Base-by-base conservation (phyloP, 2,329 filamentous ascomycete genomes). In the Apiospora hydei region DNA sequence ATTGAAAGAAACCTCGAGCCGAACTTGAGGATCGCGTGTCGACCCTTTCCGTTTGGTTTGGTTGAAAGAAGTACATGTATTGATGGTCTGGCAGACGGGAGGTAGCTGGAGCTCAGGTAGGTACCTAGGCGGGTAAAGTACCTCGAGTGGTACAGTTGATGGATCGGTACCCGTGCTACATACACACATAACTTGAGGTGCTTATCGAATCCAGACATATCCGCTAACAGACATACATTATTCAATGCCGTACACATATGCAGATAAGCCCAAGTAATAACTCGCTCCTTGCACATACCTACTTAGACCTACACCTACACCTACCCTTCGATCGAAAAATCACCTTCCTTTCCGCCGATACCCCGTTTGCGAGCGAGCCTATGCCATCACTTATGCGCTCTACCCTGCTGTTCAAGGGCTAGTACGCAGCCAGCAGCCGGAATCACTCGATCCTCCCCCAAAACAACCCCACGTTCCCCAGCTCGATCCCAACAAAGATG, bases 1-100 rank as follows among this genome's bases (percentile, higher is more conserved):
- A 18, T 64, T 64, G 57, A 64, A 41, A 64, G 57, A 38, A 61
- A 38, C 30, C 57, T 11, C 30, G n/a, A 64, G 30, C 57, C 38
- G 57, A 64, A 64, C 6, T 34, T 38, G 34, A 64, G 57, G 38
- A 34, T 64, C 34, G 57, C 57, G 57, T 21, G 57, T 64, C 57
- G 18, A 41, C 57, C 57, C 21, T 64, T 64, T 34, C 57, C 41
- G 57, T n/a, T 64, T 30, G 26, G 26, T 30, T 30, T 64, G 34
- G 30, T n/a, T 38, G 53, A 64, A 38, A 64, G 51, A 41, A 38
- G 30, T 34, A 16, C 26, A 30, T 30, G 26, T 3, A 30, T 30
- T 30, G 26, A 30, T 18, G 30, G 24, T 30, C 14, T 16, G 24
- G 24, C 18, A 30, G 24, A 4, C 7, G 24, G 24, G 16, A 30